Evolutionary conservation across 305 asterid genomes (phyloP).

Genomic region (Ajuga reptans): DNA sequence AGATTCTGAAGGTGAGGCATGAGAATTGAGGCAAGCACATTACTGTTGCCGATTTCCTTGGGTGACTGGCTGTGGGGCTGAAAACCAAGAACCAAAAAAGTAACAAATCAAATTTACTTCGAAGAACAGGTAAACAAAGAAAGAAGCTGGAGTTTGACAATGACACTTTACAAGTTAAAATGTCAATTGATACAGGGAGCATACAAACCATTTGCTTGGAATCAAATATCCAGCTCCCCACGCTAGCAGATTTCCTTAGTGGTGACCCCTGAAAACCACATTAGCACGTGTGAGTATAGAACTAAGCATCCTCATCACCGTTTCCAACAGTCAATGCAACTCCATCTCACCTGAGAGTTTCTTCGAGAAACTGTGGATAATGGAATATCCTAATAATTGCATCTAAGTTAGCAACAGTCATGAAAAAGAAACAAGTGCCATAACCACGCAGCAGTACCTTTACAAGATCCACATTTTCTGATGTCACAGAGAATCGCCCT

Average conservation of each 20-base stretch:
- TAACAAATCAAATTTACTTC: slow-evolving; percentile 2
- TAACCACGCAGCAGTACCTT: slow-evolving; percentile 49
- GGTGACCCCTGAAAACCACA: slow-evolving; percentile 68
- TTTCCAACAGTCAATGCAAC: slow-evolving; percentile 22
- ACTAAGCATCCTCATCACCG: slow-evolving; percentile 24
- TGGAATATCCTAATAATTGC: slow-evolving; percentile 67
- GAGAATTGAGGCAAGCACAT: slow-evolving; percentile 64
- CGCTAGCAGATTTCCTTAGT: slow-evolving; percentile 89
- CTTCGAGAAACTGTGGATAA: slow-evolving; percentile 63
- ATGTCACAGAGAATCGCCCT: slow-evolving; percentile 96
- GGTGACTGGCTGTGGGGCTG: slow-evolving; percentile 64
- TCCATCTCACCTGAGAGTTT: slow-evolving; percentile 62
- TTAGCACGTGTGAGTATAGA: slow-evolving; percentile 23
- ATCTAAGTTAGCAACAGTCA: slow-evolving; percentile 39
- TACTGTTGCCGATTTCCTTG: slow-evolving; percentile 55
- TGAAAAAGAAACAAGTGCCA: slow-evolving; percentile 17
- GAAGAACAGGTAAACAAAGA: background rate
- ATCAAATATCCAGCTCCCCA: slow-evolving; percentile 84
- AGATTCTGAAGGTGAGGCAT: slow-evolving; percentile 97
- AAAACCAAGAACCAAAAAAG: slow-evolving; percentile 25
- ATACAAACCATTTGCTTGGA: slow-evolving; percentile 65
- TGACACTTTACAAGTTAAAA: slow-evolving; percentile 18
- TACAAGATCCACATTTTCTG: slow-evolving; percentile 96
- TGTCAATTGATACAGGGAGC: slow-evolving; percentile 18
- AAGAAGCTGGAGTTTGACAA: background rate